phyloP scores from a whole-genome alignment of 148 eudicot species.

The Amaranthus hypochondriacus region DNA sequence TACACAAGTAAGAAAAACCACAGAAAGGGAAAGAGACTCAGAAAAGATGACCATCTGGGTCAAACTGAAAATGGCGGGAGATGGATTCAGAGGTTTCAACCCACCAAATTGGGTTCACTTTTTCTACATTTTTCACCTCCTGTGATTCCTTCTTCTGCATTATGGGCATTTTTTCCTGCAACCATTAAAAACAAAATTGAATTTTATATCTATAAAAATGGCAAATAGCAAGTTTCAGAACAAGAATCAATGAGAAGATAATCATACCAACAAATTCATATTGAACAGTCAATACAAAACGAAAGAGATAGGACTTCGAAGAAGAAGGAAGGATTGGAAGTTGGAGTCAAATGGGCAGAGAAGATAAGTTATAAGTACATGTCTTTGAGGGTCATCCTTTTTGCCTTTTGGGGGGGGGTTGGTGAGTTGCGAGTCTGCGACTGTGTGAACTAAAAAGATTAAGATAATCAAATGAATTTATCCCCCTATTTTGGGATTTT shows the following conservation, averaged over 20 bases:
- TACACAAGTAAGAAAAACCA: not conserved
- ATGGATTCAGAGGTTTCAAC: constrained; percentile 67
- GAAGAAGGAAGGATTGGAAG: not conserved
- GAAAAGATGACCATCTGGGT: constrained; percentile 55
- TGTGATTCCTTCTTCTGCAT: constrained; percentile 34
- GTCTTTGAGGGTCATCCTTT: too few species aligned
- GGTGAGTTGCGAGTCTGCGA: too few species aligned
- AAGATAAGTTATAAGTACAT: too few species aligned
- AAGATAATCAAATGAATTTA: too few species aligned
- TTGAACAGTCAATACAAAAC: not conserved
- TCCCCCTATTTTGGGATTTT: too few species aligned
- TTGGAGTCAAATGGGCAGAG: not conserved
- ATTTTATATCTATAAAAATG: not conserved
- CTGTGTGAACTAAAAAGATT: too few species aligned
- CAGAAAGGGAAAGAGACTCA: constrained; percentile 23
- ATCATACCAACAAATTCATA: constrained; percentile 46
- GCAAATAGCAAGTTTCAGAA: not conserved
- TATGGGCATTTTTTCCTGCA: constrained; percentile 48
- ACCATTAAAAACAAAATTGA: not conserved
- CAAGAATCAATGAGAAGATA: not conserved
- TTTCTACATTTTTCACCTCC: constrained; percentile 20
- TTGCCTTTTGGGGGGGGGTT: too few species aligned
- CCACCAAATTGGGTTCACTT: constrained; percentile 50
- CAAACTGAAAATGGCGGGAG: constrained; percentile 58
- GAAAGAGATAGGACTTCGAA: not conserved